A percentile compares a stretch with the other conserved stretches of the same genome.
phyloP scores from a whole-genome alignment of 768 basidiomycete species.

The Terana coerulea region DNA sequence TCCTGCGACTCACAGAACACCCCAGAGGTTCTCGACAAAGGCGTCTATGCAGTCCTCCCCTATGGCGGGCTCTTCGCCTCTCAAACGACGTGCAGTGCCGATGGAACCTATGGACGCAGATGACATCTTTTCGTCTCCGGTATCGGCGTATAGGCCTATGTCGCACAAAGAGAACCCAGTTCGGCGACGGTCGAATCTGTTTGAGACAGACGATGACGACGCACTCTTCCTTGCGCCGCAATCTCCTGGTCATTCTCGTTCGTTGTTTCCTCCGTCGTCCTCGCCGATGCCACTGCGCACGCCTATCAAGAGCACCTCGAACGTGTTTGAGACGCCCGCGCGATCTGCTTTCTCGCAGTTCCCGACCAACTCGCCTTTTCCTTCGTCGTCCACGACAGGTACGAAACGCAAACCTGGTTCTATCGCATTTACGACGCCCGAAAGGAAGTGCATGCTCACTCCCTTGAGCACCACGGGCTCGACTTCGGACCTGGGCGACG shows the following conservation, averaged over 20 bases:
- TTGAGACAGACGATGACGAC: constrained; percentile 49
- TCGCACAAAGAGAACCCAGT: constrained; percentile 12
- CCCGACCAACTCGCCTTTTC: constrained; percentile 24
- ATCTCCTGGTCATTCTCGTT: constrained; percentile 31
- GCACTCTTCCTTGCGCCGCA: constrained; percentile 53
- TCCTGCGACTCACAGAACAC: constrained; percentile 29
- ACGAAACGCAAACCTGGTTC: constrained; percentile 64
- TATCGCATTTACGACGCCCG: constrained; percentile 50
- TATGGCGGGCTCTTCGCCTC: constrained; percentile 64
- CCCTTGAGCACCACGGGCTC: constrained; percentile 34
- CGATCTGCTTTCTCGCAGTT: constrained; percentile 39
- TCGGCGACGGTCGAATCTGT: constrained; percentile 15
- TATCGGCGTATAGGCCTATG: constrained; percentile 37
- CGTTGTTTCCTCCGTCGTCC: constrained; percentile 36
- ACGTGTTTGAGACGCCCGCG: constrained; percentile 24
- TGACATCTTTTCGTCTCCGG: constrained; percentile 46
- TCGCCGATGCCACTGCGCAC: constrained; percentile 51
- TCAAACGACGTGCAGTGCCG: constrained; percentile 44
- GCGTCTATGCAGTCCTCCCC: constrained; percentile 45
- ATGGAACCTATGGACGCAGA: constrained; percentile 36
- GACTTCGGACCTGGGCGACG: neutral
- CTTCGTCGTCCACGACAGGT: constrained; percentile 28
- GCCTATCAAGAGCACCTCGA: constrained; percentile 51
- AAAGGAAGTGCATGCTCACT: constrained; percentile 42
- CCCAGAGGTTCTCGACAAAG: constrained; percentile 27